Base-by-base conservation (phyloP, 176 grass and related monocot genomes). In the Carex cristatella region DNA sequence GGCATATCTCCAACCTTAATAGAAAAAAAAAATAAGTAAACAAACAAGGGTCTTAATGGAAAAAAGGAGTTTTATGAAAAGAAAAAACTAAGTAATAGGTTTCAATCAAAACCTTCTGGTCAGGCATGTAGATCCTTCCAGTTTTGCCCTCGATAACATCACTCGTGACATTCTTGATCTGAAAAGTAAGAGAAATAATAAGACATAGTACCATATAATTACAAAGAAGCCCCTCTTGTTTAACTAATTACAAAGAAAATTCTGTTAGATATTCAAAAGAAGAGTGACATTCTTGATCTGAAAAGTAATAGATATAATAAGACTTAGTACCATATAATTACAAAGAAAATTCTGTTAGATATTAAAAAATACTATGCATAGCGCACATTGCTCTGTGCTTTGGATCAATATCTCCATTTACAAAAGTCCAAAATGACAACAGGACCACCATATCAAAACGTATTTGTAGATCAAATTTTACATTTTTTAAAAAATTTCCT, bases 111-210 rank as follows among this genome's bases (percentile, higher is more conserved):
- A 95, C 93, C 87, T 93, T 74, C 65, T 96, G 94, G 18, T 96
- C 87, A 88, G 94, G 94, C 66, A 96, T 96, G 85, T 91, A 96
- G 16, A 96, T 92, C 56, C 67, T 96, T 62, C 94, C 94, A 65
- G 87, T 38, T 81, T 9, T 96, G 48, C 91, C 94, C 30, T 93
- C 44, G 31, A 93, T 28, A 54, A 79, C 48, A 86, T 94, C 90
- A 67, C 92, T 88, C 0, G 35, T 85, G 37, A 98, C 93, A 93
- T 98, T 98, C 83, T 98, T 98, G 15, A 92, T 28, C 96, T 98
- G 89, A 69, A 87, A 88, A 4, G 65, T 86, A 61, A 65, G 12
- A 81, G 32, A 73, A 74, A 72, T 35, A 2, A 35, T 15, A 23
- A 64, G 28, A 62, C 32, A 67, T 35, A 49, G n/a, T 37, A 67